phyloP scores from a whole-genome alignment of 225 moss, liverwort and hornwort genomes.

The Neckera pumila region DNA sequence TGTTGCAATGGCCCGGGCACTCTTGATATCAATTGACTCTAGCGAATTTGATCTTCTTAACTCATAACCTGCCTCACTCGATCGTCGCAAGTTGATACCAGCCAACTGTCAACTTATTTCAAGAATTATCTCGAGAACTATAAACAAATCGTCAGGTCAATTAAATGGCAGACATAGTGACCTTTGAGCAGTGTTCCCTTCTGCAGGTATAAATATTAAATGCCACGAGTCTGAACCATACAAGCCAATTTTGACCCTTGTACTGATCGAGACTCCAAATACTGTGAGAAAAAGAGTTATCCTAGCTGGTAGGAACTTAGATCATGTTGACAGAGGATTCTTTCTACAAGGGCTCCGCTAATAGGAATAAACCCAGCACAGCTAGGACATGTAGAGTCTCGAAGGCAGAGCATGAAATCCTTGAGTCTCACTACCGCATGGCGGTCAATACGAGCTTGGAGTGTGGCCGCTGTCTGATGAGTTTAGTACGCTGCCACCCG shows the following conservation, averaged over 20 bases:
- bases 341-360: not conserved
- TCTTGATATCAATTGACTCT: no score
- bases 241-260: not conserved
- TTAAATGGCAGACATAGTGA: not conserved
- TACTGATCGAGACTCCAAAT: not conserved
- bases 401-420: not conserved
- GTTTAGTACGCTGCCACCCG: constrained; percentile 33
- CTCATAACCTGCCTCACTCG: not conserved
- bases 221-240: not conserved
- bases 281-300: not conserved
- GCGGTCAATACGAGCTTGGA: constrained; percentile 12
- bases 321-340: not conserved
- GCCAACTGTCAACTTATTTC: not conserved
- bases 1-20: not conserved
- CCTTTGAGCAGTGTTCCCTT: no score
- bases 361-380: not conserved
- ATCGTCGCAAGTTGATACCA: not conserved
- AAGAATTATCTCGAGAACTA: not conserved
- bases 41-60: not conserved
- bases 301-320: not conserved
- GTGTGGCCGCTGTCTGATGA: not conserved
- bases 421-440: not conserved
- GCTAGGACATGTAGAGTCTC: not conserved
- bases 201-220: not conserved
- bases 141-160: not conserved